Percentiles rank a stretch among this genome's conserved stretches.
These are phyloP conservation scores for Stentor roeselii DNA, from an alignment of 73 alveolate genomes.

Conservation along the genomic window DNA sequence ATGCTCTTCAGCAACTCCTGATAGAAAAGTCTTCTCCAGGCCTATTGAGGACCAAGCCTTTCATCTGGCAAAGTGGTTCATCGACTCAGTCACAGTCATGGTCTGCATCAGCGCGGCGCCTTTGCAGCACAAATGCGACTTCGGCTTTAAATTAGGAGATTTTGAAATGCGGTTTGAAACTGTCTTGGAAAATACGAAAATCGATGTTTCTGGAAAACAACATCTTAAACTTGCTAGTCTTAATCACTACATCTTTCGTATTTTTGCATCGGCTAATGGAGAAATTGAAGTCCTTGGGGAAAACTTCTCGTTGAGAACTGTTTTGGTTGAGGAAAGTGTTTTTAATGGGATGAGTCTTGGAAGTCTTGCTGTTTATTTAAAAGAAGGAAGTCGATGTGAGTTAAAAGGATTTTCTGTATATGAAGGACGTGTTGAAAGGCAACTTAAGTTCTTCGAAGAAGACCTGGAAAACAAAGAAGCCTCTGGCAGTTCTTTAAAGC, in stretches of 20 bases:
- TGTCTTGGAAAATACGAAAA: neutral
- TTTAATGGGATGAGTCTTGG: conserved; percentile 4
- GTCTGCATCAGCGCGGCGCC: neutral
- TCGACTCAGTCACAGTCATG: neutral
- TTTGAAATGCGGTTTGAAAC: neutral
- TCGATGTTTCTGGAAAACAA: neutral
- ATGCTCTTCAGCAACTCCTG: neutral
- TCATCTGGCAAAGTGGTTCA: neutral
- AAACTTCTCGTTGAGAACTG: neutral
- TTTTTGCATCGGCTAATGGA: conserved; percentile 14
- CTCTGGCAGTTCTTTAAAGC: neutral
- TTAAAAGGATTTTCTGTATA: neutral
- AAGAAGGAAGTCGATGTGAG: neutral
- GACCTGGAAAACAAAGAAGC: neutral
- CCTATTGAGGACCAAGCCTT: neutral
- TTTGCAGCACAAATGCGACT: neutral
- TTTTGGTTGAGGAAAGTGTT: neutral
- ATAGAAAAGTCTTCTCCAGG: neutral
- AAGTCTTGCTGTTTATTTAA: neutral
- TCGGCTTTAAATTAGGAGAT: conserved; percentile 1
- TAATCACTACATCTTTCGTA: neutral
- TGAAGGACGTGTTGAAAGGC: neutral
- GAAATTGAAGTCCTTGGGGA: neutral
- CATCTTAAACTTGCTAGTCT: neutral
- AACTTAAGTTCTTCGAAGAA: neutral